These are phyloP conservation scores for Exophiala xenobiotica DNA, from an alignment of 2,329 filamentous ascomycete species.

Conservation along the genomic window DNA sequence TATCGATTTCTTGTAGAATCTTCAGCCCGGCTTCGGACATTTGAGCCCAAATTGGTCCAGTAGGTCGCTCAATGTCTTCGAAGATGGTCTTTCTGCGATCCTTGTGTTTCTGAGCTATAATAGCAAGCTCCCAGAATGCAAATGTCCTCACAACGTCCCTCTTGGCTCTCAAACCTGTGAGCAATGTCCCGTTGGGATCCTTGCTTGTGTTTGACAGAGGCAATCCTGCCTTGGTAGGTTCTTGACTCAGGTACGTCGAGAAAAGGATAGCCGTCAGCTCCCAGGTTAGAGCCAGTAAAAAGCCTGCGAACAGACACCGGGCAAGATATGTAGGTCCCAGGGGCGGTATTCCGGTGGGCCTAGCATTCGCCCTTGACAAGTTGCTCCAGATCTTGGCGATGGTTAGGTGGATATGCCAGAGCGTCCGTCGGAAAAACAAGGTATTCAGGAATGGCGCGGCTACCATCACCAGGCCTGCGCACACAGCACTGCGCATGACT, in stretches of 20 bases:
- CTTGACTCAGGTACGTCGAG: slow-evolving; percentile 73
- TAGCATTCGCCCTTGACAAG: slow-evolving; percentile 68
- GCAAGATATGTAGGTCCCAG: slow-evolving; percentile 42
- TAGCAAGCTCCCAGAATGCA: slow-evolving; percentile 85
- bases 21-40: slow-evolving; percentile 68
- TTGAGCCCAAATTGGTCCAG: slow-evolving; percentile 78
- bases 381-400: slow-evolving; percentile 73
- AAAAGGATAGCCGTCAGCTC: slow-evolving; percentile 74
- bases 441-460: slow-evolving; percentile 61
- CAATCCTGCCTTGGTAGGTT: slow-evolving; percentile 79
- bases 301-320: slow-evolving; percentile 62
- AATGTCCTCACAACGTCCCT: slow-evolving; percentile 76
- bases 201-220: slow-evolving; percentile 82
- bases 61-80: slow-evolving; percentile 79
- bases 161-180: slow-evolving; percentile 80
- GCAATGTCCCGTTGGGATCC: slow-evolving; percentile 84
- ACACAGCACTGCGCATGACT: slow-evolving; percentile 37
- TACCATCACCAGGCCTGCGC: slow-evolving; percentile 42
- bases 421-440: slow-evolving; percentile 58
- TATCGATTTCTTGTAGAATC: slow-evolving; percentile 65
- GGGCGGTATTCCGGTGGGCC: slow-evolving; percentile 56
- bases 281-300: slow-evolving; percentile 71
- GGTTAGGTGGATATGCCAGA: slow-evolving; percentile 69
- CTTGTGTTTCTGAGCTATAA: slow-evolving; percentile 73
- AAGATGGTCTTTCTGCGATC: slow-evolving; percentile 79